phyloP scores from a whole-genome alignment of 371 early-diverging fungal species.

The Mucor ambiguus region DNA sequence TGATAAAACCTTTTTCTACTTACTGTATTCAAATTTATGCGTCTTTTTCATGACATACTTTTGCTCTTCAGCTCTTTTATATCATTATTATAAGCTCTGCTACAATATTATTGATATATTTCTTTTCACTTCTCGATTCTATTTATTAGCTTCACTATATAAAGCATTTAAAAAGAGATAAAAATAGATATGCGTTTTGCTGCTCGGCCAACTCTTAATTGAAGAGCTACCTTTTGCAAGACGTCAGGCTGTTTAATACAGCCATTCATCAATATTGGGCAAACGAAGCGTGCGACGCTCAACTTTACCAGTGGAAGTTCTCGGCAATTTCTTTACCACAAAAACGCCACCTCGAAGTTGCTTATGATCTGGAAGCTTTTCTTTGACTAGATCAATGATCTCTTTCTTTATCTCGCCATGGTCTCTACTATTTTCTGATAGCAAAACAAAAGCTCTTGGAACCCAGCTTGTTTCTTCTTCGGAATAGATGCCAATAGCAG shows the following conservation, averaged over 20 bases:
- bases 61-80: too few species aligned
- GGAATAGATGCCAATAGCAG: conserved; percentile 62
- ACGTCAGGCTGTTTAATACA: neutral
- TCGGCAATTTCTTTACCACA: neutral
- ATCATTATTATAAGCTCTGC: too few species aligned
- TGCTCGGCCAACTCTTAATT: too few species aligned
- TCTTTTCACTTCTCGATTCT: too few species aligned
- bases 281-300: conserved; percentile 2
- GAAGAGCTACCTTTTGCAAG: neutral
- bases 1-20: neutral
- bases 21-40: neutral
- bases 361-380: neutral
- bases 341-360: conserved; percentile 7
- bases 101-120: too few species aligned
- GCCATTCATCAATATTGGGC: neutral
- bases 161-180: too few species aligned
- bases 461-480: conserved; percentile 62
- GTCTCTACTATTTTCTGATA: conserved; percentile 24
- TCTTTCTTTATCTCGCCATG: neutral
- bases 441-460: conserved; percentile 69
- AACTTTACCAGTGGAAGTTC: conserved; percentile 7
- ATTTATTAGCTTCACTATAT: too few species aligned
- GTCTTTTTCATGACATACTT: neutral
- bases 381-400: neutral
- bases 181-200: too few species aligned